Evolutionary conservation across 805 yeast genomes (phyloP), one percentile per base, ranked within the genome.

Genomic region (Starmerella lactis-condensi): DNA sequence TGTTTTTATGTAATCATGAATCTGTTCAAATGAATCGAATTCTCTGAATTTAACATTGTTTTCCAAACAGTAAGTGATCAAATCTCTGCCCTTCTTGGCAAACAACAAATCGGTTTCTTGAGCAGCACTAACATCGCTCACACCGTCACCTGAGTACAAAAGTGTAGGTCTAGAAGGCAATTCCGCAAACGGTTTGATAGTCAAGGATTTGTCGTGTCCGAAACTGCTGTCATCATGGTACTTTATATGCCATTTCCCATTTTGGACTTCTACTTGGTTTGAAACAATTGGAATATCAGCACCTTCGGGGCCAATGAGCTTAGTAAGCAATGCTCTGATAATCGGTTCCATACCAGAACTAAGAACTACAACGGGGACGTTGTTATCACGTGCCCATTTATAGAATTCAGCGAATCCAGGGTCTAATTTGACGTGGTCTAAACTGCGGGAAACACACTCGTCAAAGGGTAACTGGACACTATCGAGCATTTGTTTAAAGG

Each of bases 61-160:
- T 28, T 72, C 60, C 43, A 64, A 65, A 58, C 96, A 89, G 58
- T 71, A 85, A 24, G 72, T 73, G 43, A 85, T 75, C 44, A 89
- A 65, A 51, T 89, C 96, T 46, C 75, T 71, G 30, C 95, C 98
- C 41, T 70, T 69, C 58, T 82, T 85, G 28, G 98, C 98, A 55
- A 85, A 89, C 42, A 89, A 59, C 43, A 85, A 61, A 53, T 89
- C 85, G 24, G 98, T 82, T 54, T 89, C 94, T 49, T 76, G 74
- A 16, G 96, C 95, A 16, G 98, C 98, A 35, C 81, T 69, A 44
- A 89, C 61, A 54, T 89, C 99, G 28, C 91, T 74, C 20, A 89
- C 94, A 41, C 99, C 99, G 53, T 89, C 99, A 36, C 99, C 99
- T 48, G 93, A 78, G 61, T 89, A 89, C 52, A 85, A 79, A 44